Evolutionary conservation across 2,329 filamentous ascomycete species (phyloP).

Genomic region (Apiospora malaysiana): DNA sequence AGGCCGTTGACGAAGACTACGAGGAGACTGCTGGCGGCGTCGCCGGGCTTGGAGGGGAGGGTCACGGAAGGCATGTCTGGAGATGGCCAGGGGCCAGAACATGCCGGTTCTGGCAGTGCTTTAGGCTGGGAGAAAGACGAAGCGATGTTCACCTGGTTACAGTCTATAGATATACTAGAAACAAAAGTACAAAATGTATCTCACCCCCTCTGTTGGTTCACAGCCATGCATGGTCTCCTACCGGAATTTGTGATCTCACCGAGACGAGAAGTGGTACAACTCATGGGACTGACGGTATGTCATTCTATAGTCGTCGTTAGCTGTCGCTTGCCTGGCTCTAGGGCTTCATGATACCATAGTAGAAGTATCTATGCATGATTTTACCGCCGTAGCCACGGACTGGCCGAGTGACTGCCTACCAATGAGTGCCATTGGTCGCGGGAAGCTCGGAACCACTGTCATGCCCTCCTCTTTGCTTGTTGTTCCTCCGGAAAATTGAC

Average conservation of each 20-base stretch:
- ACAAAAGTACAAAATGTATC: too few species aligned
- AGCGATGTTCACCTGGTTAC: neutral
- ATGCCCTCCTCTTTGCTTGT: neutral
- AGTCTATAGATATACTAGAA: neutral
- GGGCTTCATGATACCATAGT: too few species aligned
- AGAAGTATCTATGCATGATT: neutral
- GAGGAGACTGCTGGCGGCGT: slow-evolving; percentile 27
- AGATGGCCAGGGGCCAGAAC: neutral
- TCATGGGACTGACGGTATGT: too few species aligned
- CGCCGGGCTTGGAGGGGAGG: slow-evolving; percentile 39
- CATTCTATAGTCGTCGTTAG: too few species aligned
- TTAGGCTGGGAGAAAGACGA: neutral
- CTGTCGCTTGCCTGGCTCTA: too few species aligned
- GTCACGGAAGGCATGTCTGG: slow-evolving; percentile 30
- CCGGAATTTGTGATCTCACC: too few species aligned
- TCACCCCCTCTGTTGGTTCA: too few species aligned
- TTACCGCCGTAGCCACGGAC: too few species aligned
- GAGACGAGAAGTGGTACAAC: too few species aligned
- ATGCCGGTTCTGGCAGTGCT: neutral
- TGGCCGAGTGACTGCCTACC: neutral
- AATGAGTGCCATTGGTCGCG: neutral
- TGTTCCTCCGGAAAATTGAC: neutral
- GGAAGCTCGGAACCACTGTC: neutral
- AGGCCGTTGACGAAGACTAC: slow-evolving; percentile 22
- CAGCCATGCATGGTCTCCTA: too few species aligned